These are phyloP conservation scores for Ogataea paradorogensis DNA, from an alignment of 805 yeast genomes.

Conservation along the genomic window DNA sequence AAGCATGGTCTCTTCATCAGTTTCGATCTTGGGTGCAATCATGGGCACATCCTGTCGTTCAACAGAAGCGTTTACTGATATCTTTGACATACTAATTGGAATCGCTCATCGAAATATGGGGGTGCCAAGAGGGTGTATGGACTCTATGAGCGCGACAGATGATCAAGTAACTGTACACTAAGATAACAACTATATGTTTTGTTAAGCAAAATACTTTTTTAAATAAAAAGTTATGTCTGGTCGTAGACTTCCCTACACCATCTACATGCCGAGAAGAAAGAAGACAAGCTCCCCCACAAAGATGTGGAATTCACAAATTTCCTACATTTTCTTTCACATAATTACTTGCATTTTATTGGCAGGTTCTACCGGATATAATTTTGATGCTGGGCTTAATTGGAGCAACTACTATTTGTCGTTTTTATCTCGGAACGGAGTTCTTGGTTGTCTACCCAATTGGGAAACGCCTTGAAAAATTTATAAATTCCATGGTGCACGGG, in stretches of 20 bases:
- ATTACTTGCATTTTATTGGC: slow-evolving; percentile 5
- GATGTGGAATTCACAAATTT: slow-evolving; percentile 1
- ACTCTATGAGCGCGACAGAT: neutral
- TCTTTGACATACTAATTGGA: slow-evolving; percentile 6
- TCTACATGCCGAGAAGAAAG: slow-evolving; percentile 1
- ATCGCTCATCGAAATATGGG: slow-evolving; percentile 5
- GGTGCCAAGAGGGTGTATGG: neutral
- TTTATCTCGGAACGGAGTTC: slow-evolving; percentile 11
- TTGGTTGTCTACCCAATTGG: neutral
- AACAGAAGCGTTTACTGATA: slow-evolving; percentile 5
- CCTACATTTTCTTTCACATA: neutral
- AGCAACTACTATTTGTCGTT: neutral
- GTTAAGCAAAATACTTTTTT: slow-evolving; percentile 3
- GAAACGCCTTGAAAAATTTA: neutral
- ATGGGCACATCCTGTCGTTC: slow-evolving; percentile 4
- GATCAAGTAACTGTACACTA: neutral
- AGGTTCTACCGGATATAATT: slow-evolving; percentile 8
- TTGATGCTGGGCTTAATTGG: neutral
- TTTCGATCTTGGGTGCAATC: slow-evolving; percentile 10
- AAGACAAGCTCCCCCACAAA: slow-evolving; percentile 7
- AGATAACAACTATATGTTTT: neutral
- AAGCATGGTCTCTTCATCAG: slow-evolving; percentile 6
- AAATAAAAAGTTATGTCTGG: neutral
- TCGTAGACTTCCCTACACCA: slow-evolving; percentile 7
- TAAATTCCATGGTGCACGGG: slow-evolving; percentile 1